Conservation (phyloP, 495 filamentous ascomycete species). For the Hypomontagnella submonticulosa region DNA sequence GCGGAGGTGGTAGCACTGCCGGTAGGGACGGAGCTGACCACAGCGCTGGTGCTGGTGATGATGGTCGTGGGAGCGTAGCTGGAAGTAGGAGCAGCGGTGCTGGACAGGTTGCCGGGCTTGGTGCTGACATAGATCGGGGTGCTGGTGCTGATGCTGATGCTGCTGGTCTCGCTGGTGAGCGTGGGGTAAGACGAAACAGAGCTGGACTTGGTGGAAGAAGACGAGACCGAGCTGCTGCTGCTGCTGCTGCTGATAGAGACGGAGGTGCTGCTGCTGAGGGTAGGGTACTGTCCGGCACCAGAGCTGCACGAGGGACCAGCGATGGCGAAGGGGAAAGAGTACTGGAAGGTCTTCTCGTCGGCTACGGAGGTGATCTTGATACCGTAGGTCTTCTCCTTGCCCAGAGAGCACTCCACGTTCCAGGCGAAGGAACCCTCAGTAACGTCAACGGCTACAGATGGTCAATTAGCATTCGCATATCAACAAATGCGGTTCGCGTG, state of each 20-base stretch:
- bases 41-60: slow-evolving; percentile 31
- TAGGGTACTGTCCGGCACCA: slow-evolving; percentile 18
- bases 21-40: slow-evolving; percentile 26
- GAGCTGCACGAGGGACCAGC: slow-evolving; percentile 40
- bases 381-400: slow-evolving; percentile 55
- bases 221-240: slow-evolving; percentile 20
- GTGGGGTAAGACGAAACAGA: slow-evolving; percentile 31
- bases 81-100: slow-evolving; percentile 2
- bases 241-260: too few species aligned
- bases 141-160: slow-evolving; percentile 31
- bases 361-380: slow-evolving; percentile 54
- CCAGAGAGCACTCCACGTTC: slow-evolving; percentile 53
- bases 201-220: slow-evolving; percentile 17
- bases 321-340: slow-evolving; percentile 62
- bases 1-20: slow-evolving; percentile 30
- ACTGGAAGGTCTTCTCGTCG: slow-evolving; percentile 58
- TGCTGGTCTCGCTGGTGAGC: slow-evolving; percentile 30
- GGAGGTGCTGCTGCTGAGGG: slow-evolving; percentile 20
- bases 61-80: slow-evolving; percentile 27
- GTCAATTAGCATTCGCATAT: slow-evolving; percentile 23
- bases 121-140: slow-evolving; percentile 4
- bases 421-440: slow-evolving; percentile 49
- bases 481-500: neutral
- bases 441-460: slow-evolving; percentile 47
- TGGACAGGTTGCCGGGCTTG: slow-evolving; percentile 26